These are phyloP conservation scores for Candida sithepensis DNA, from an alignment of 805 yeast species.

Conservation along the genomic window DNA sequence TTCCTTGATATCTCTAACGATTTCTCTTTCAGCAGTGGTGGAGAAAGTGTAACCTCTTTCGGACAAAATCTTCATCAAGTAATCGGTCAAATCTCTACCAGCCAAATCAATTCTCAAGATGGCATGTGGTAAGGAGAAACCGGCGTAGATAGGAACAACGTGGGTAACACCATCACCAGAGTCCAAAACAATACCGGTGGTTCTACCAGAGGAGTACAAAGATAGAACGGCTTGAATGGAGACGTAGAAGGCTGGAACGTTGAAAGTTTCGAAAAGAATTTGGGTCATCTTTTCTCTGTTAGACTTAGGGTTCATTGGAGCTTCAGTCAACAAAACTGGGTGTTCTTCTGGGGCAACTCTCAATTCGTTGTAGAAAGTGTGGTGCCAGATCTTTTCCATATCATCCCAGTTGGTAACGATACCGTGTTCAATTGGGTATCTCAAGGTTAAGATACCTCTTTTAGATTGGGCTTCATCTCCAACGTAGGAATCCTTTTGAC, in stretches of 20 bases:
- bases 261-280: constrained; percentile 98
- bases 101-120: constrained; percentile 98
- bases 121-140: constrained; percentile 99
- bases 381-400: constrained; percentile 99
- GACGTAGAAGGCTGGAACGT: constrained; percentile 99
- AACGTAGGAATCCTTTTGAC: constrained; percentile 99
- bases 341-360: constrained; percentile 99
- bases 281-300: constrained; percentile 99
- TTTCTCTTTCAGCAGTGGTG: constrained; percentile 99
- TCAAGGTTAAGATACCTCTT: constrained; percentile 98
- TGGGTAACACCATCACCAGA: constrained; percentile 99
- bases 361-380: constrained; percentile 99
- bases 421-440: constrained; percentile 99
- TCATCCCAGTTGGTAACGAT: constrained; percentile 99
- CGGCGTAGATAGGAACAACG: constrained; percentile 99
- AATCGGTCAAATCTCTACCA: constrained; percentile 99
- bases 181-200: constrained; percentile 99
- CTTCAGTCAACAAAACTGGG: constrained; percentile 98
- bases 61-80: constrained; percentile 96
- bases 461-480: constrained; percentile 99
- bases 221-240: constrained; percentile 98
- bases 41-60: constrained; percentile 99
- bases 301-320: constrained; percentile 99
- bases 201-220: constrained; percentile 98
- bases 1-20: constrained; percentile 92